Conservation (phyloP, 768 basidiomycete species). For the Russula emetica region DNA sequence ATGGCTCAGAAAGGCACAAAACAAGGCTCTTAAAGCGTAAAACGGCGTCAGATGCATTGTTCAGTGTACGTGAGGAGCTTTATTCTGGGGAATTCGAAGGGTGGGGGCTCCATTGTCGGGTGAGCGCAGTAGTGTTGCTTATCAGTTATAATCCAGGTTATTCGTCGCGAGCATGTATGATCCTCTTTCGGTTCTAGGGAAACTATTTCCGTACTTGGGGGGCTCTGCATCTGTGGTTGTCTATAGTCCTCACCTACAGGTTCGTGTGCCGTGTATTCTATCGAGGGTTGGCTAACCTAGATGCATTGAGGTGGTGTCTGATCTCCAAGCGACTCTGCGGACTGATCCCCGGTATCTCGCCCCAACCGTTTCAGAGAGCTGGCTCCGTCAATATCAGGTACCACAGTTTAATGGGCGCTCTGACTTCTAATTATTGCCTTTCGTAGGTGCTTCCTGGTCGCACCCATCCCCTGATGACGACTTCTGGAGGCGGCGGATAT, state of each 20-base stretch:
- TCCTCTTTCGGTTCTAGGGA: slow-evolving; percentile 72
- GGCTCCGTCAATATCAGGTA: slow-evolving; percentile 85
- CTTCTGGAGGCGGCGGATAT: slow-evolving; percentile 84
- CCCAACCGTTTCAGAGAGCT: slow-evolving; percentile 78
- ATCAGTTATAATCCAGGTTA: slow-evolving; percentile 44
- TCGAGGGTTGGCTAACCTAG: background rate
- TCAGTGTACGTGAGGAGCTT: slow-evolving; percentile 67
- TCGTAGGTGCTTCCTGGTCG: slow-evolving; percentile 81
- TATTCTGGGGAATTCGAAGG: slow-evolving; percentile 88
- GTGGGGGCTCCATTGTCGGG: slow-evolving; percentile 41
- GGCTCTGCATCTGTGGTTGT: slow-evolving; percentile 87
- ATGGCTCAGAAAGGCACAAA: slow-evolving; percentile 70
- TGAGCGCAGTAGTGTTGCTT: background rate
- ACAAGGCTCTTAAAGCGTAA: slow-evolving; percentile 73
- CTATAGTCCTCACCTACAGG: slow-evolving; percentile 78
- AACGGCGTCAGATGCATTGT: slow-evolving; percentile 56
- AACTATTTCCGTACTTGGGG: slow-evolving; percentile 67
- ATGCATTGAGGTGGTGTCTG: slow-evolving; percentile 58
- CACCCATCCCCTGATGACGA: slow-evolving; percentile 92
- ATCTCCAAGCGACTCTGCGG: slow-evolving; percentile 69
- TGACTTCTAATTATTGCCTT: background rate
- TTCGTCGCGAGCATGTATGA: slow-evolving; percentile 83
- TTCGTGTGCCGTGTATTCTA: slow-evolving; percentile 32
- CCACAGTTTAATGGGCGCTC: background rate
- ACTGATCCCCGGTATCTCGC: slow-evolving; percentile 63